phyloP scores from a whole-genome alignment of 148 eudicot genomes.

The Rhododendron vialii region DNA sequence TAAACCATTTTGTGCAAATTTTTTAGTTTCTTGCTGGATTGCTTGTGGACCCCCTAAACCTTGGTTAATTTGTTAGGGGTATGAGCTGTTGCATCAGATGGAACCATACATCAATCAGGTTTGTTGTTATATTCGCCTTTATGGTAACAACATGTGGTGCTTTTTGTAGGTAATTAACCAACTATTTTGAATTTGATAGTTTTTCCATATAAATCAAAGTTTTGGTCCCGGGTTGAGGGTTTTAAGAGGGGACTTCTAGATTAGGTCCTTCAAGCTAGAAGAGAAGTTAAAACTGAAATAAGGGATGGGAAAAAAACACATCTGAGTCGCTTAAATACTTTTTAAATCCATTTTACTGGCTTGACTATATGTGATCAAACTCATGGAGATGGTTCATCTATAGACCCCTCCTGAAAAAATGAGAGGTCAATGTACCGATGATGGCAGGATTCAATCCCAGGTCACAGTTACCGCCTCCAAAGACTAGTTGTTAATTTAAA shows the following conservation, averaged over 20 bases:
- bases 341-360: not conserved
- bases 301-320: not conserved
- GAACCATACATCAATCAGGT: slow-evolving; percentile 99
- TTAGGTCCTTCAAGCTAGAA: not conserved
- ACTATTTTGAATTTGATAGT: not conserved
- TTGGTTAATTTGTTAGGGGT: slow-evolving; percentile 54
- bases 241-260: not conserved
- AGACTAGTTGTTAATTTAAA: not conserved
- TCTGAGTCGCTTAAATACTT: too few relatives aligned
- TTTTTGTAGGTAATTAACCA: not conserved
- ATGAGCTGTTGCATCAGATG: slow-evolving; percentile 99
- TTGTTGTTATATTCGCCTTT: slow-evolving; percentile 12
- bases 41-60: not conserved
- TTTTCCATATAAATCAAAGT: not conserved
- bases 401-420: not conserved
- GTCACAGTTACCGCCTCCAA: not conserved
- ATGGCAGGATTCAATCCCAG: not conserved
- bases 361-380: not conserved
- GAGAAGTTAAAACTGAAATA: not conserved
- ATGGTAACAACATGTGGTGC: not conserved
- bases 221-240: not conserved
- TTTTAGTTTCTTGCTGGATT: not conserved
- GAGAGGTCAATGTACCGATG: not conserved
- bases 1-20: slow-evolving; percentile 6
- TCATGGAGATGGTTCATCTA: not conserved